Percentiles rank a stretch among this genome's conserved stretches.
phyloP scores from a whole-genome alignment of 495 filamentous ascomycete genomes.

The Cercophora sp. region DNA sequence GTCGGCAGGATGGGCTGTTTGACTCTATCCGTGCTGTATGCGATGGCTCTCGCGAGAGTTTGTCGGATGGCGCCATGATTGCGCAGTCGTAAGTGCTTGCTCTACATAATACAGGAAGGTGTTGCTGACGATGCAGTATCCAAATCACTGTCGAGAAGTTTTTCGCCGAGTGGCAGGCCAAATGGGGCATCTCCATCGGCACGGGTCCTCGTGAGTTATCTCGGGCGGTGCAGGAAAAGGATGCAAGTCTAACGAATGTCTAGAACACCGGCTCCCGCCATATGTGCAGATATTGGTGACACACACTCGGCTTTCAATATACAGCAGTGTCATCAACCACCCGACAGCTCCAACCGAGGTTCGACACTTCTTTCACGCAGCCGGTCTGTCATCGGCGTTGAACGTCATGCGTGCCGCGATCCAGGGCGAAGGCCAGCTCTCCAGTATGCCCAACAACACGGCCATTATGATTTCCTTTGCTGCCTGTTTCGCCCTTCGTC shows the following conservation, averaged over 20 bases:
- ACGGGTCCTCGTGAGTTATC: slow-evolving; percentile 46
- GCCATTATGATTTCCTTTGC: slow-evolving; percentile 76
- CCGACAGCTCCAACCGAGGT: slow-evolving; percentile 65
- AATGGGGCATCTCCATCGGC: slow-evolving; percentile 58
- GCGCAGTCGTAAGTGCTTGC: slow-evolving; percentile 48
- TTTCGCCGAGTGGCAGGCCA: slow-evolving; percentile 58
- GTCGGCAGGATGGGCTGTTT: slow-evolving; percentile 54
- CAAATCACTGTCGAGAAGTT: slow-evolving; percentile 59
- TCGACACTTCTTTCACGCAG: slow-evolving; percentile 66
- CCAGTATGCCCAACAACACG: slow-evolving; percentile 75
- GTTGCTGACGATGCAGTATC: slow-evolving; percentile 37
- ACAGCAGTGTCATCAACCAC: slow-evolving; percentile 70
- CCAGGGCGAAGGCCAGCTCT: slow-evolving; percentile 63
- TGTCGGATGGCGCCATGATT: slow-evolving; percentile 48
- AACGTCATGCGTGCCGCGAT: slow-evolving; percentile 72
- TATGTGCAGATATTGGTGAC: slow-evolving; percentile 74
- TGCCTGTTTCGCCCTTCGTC: slow-evolving; percentile 63
- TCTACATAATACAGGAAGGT: neutral
- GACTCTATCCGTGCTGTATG: slow-evolving; percentile 58
- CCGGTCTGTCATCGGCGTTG: slow-evolving; percentile 62
- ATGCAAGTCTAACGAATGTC: neutral
- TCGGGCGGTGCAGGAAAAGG: neutral
- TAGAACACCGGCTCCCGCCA: slow-evolving; percentile 60
- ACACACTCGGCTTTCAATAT: slow-evolving; percentile 68
- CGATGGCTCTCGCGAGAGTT: slow-evolving; percentile 47